Evolutionary conservation across 495 filamentous ascomycete species (phyloP).

Genomic region (Jackrogersella minutella): DNA sequence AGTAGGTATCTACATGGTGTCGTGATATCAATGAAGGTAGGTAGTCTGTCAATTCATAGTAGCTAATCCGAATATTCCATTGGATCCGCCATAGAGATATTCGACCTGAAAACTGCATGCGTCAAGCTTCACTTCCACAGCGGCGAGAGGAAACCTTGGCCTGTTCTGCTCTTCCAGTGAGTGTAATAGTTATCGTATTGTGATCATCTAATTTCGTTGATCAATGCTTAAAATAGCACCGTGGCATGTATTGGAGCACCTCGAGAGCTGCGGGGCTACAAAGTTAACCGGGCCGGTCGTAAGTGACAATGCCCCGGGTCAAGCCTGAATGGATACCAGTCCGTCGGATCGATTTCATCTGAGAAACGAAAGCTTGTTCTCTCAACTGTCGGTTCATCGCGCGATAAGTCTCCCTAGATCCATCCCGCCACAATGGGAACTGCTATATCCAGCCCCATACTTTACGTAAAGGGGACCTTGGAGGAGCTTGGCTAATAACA

Average conservation of each 20-base stretch:
- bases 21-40: not conserved
- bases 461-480: not conserved
- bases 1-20: not conserved
- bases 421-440: not conserved
- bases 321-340: not conserved
- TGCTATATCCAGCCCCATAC: not conserved
- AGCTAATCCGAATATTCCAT: not conserved
- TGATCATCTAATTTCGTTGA: constrained; percentile 5
- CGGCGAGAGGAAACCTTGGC: not conserved
- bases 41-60: not conserved
- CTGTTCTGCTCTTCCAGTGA: not conserved
- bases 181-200: not conserved
- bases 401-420: not conserved
- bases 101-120: constrained; percentile 11
- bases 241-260: constrained; percentile 8
- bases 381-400: not conserved
- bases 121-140: constrained; percentile 22
- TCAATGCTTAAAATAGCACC: not conserved
- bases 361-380: not conserved
- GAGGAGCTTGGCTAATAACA: not conserved
- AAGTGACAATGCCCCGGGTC: not conserved
- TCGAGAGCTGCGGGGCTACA: not conserved
- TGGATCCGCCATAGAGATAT: constrained; percentile 4
- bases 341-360: constrained; percentile 20
- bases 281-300: not conserved